Evolutionary conservation across 2,329 filamentous ascomycete genomes (phyloP), one percentile per base, ranked within the genome.

Genomic region (Cadophora sp.): DNA sequence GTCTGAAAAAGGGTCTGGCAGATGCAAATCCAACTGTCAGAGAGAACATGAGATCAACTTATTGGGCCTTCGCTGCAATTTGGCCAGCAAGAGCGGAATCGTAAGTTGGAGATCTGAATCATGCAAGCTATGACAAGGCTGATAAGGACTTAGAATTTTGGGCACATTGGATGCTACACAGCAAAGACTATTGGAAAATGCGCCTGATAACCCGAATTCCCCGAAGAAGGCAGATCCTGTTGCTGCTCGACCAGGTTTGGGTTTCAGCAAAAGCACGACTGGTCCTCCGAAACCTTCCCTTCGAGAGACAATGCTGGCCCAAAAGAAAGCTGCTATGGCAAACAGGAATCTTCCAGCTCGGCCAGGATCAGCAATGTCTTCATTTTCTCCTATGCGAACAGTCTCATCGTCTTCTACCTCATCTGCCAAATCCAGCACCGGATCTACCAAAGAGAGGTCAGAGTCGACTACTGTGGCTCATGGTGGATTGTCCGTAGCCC

Each of bases 21-120:
- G 96, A 99, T 81, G 85, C 95, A 14, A 97, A 98, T 76, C 94
- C 94, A 8, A 92, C 91, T 34, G 95, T 98, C 56, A 89, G 96
- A 75, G 94, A 97, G 79, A 90, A 89, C 71, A 95, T 92, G 85
- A 89, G 96, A 74, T 86, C 88, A 46, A 92, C 93, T 0, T 99
- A 92, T 79, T 99, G 96, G 96, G 83, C 84, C 0, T 97, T 94
- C 78, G 88, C 89, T 68, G 83, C 83, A 40, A 85, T 93, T 22
- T 98, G 94, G 92, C 91, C 92, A 2, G 85, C 89, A 24, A 89
- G 86, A 76, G 94, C 93, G 48, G 91, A 95, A 76, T 83, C 82
- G 86, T 93, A 83, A 83, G 89, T 84, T 46, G 34, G 9, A n/a
- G 11, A 8, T 43, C 6, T 64, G 37, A 29, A 59, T 64, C n/a